Conservation (phyloP, 495 filamentous ascomycete genomes). For the Aspergillus olivimuriae region DNA sequence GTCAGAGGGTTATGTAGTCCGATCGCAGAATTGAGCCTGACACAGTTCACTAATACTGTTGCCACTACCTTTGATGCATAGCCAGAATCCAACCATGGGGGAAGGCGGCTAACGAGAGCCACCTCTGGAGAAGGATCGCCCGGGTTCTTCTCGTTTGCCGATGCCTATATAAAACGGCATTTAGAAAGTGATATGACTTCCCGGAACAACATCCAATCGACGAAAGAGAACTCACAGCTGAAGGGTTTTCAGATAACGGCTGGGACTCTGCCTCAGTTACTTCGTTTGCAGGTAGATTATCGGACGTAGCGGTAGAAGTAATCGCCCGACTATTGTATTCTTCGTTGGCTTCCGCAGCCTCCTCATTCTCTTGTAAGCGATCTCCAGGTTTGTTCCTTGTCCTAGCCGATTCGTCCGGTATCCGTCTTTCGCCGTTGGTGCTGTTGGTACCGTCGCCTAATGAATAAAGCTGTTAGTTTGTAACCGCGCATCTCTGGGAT, state of each 20-base stretch:
- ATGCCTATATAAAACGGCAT: neutral
- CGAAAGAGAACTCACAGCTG: neutral
- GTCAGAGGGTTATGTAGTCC: neutral
- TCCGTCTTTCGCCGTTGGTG: neutral
- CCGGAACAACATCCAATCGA: neutral
- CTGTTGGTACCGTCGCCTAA: neutral
- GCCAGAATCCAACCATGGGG: neutral
- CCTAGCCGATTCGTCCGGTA: neutral
- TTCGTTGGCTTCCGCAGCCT: neutral
- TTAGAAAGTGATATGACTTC: too few relatives aligned
- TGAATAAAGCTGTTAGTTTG: neutral
- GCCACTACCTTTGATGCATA: slow-evolving; percentile 3
- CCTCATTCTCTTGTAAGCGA: neutral
- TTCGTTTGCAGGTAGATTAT: neutral
- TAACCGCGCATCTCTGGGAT: neutral
- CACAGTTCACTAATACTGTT: slow-evolving; percentile 4
- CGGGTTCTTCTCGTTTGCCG: neutral
- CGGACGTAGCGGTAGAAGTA: neutral
- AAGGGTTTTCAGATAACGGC: neutral
- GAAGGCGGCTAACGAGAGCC: neutral
- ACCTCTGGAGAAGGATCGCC: neutral
- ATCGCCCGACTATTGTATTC: neutral
- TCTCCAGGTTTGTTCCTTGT: too few relatives aligned
- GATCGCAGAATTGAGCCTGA: slow-evolving; percentile 4
- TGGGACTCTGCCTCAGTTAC: neutral